phyloP scores from a whole-genome alignment of 129 eudicot genomes.

The Deinandra increscens region DNA sequence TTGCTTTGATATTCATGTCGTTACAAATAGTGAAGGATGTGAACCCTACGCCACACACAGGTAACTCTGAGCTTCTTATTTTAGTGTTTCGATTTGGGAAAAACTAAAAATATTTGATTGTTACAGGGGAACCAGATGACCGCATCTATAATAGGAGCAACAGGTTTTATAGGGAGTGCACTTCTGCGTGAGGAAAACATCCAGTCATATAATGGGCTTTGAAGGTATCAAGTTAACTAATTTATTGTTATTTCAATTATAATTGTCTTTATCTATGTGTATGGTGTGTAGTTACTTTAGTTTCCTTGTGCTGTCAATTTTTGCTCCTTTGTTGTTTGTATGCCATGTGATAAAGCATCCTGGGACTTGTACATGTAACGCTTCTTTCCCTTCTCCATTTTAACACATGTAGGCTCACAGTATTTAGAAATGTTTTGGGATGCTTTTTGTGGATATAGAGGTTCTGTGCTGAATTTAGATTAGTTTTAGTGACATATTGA shows the following conservation, averaged over 20 bases:
- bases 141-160: too few species aligned
- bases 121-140: too few species aligned
- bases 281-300: conserved; percentile 5
- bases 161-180: too few species aligned
- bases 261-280: neutral
- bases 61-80: too few species aligned
- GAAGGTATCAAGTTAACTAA: conserved; percentile 55
- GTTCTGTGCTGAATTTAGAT: neutral
- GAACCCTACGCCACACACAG: too few species aligned
- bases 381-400: conserved; percentile 7
- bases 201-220: conserved; percentile 93
- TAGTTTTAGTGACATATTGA: neutral
- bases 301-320: neutral
- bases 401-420: neutral
- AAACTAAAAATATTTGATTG: too few species aligned
- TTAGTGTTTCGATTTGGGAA: too few species aligned
- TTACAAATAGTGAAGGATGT: too few species aligned
- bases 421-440: neutral
- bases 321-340: neutral
- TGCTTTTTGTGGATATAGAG: conserved; percentile 16
- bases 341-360: neutral
- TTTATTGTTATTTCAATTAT: neutral
- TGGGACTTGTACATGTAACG: neutral
- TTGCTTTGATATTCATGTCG: too few species aligned
- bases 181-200: conserved; percentile 85